phyloP scores from a whole-genome alignment of 1,139 yeast genomes.

The Lizanozyma gosingica region DNA sequence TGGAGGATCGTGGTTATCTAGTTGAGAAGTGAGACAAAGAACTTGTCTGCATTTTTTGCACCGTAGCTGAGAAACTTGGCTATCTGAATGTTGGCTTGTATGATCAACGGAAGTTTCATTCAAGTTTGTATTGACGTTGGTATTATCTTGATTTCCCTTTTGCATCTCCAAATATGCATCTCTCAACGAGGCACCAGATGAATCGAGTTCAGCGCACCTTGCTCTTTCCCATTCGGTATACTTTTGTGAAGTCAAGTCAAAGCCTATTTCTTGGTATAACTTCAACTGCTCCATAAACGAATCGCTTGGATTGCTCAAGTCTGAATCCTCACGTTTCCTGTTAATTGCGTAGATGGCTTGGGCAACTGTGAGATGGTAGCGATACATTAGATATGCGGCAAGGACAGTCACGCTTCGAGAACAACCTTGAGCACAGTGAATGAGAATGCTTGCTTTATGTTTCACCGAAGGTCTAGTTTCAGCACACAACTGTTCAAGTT shows the following conservation, averaged over 20 bases:
- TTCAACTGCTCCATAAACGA: constrained; percentile 68
- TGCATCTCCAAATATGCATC: constrained; percentile 1
- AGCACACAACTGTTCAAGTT: constrained; percentile 12
- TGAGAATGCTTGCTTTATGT: constrained; percentile 40
- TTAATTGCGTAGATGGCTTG: constrained; percentile 68
- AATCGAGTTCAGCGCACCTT: constrained; percentile 23
- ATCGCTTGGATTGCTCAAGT: constrained; percentile 47
- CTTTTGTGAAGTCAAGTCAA: constrained; percentile 16
- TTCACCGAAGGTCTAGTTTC: constrained; percentile 21
- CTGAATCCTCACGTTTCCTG: constrained; percentile 47
- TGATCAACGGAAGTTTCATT: constrained; percentile 1
- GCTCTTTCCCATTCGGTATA: constrained; percentile 46
- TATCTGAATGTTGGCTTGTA: constrained; percentile 7
- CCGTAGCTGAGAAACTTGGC: constrained; percentile 34
- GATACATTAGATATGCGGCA: constrained; percentile 73
- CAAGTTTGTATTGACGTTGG: constrained; percentile 8
- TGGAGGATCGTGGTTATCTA: constrained; percentile 57
- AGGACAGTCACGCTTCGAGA: constrained; percentile 71
- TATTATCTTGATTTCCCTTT: constrained; percentile 7
- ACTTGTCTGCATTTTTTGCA: constrained; percentile 64
- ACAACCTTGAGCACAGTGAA: constrained; percentile 83
- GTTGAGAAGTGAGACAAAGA: constrained; percentile 39
- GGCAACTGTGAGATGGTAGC: constrained; percentile 46
- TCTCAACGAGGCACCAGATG: constrained; percentile 13
- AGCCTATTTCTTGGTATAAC: constrained; percentile 38